Evolutionary conservation across 2,329 filamentous ascomycete genomes (phyloP).

Genomic region (Ceratocystis colombiana): DNA sequence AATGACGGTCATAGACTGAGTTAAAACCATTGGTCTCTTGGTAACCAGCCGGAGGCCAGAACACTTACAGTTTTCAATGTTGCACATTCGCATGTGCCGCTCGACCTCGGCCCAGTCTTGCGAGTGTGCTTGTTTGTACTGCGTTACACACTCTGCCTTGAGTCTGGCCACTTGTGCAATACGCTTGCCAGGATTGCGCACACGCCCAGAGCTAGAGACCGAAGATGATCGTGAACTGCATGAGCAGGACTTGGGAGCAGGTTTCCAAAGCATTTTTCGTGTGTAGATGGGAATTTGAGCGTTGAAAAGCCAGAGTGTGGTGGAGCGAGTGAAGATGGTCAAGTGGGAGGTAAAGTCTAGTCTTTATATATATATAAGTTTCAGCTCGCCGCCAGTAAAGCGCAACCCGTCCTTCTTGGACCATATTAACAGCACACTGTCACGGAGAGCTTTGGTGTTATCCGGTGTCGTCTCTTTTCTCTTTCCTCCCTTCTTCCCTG

Average conservation of each 20-base stretch:
- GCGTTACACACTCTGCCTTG: conserved; percentile 52
- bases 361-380: too few relatives aligned
- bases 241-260: conserved; percentile 16
- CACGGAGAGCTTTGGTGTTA: not conserved
- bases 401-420: not conserved
- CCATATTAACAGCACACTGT: not conserved
- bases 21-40: not conserved
- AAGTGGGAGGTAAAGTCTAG: too few relatives aligned
- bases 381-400: too few relatives aligned
- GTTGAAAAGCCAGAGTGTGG: not conserved
- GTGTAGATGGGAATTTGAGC: too few relatives aligned
- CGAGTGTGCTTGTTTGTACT: conserved; percentile 65
- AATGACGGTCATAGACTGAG: not conserved
- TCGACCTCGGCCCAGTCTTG: conserved; percentile 69
- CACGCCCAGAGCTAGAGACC: conserved; percentile 1
- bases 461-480: not conserved
- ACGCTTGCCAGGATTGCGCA: conserved; percentile 32
- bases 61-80: conserved; percentile 58
- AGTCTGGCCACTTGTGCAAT: conserved; percentile 65
- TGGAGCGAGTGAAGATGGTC: not conserved
- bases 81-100: conserved; percentile 63
- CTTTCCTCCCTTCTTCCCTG: not conserved
- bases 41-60: not conserved
- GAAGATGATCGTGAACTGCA: conserved; percentile 13
- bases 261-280: conserved; percentile 17